A percentile compares a stretch with the other conserved stretches of the same genome.
phyloP scores from a whole-genome alignment of 257 asterid genomes.

The Handroanthus guayacan region DNA sequence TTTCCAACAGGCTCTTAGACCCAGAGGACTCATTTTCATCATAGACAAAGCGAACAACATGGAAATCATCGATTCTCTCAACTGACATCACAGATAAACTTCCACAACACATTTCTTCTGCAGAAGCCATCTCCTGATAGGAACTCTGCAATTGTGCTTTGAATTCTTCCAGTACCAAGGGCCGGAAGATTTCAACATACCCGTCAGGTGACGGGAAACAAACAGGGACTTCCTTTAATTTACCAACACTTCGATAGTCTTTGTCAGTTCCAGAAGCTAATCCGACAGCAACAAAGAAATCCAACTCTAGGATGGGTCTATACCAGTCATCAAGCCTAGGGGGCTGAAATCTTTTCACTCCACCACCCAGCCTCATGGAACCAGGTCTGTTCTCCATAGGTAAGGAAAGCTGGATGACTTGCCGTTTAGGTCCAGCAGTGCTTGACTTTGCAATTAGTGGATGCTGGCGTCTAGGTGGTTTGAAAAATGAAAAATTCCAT shows the following conservation, averaged over 20 bases:
- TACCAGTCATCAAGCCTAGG: slow-evolving; percentile 94
- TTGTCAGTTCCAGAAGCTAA: slow-evolving; percentile 61
- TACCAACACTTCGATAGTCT: slow-evolving; percentile 52
- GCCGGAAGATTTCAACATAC: slow-evolving; percentile 88
- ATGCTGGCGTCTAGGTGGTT: slow-evolving; percentile 62
- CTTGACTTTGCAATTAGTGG: slow-evolving; percentile 53
- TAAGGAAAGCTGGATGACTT: slow-evolving; percentile 79
- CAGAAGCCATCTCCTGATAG: slow-evolving; percentile 79
- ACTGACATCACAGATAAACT: slow-evolving; percentile 86
- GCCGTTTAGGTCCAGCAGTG: slow-evolving; percentile 71
- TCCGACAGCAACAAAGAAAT: slow-evolving; percentile 85
- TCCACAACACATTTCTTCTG: slow-evolving; percentile 71
- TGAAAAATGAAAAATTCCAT: slow-evolving; percentile 79
- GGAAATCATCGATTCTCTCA: slow-evolving; percentile 93
- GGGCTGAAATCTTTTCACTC: slow-evolving; percentile 74
- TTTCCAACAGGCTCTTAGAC: slow-evolving; percentile 70
- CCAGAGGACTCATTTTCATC: slow-evolving; percentile 62
- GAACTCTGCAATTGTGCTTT: slow-evolving; percentile 92
- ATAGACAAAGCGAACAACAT: slow-evolving; percentile 86
- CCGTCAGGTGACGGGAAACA: slow-evolving; percentile 82
- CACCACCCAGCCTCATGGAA: slow-evolving; percentile 56
- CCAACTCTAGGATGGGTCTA: slow-evolving; percentile 77
- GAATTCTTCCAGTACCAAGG: slow-evolving; percentile 89
- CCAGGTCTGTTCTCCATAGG: slow-evolving; percentile 66
- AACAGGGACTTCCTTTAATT: slow-evolving; percentile 87